Base-by-base conservation (phyloP, 2,329 filamentous ascomycete genomes). In the Nannizzia gypsea region DNA sequence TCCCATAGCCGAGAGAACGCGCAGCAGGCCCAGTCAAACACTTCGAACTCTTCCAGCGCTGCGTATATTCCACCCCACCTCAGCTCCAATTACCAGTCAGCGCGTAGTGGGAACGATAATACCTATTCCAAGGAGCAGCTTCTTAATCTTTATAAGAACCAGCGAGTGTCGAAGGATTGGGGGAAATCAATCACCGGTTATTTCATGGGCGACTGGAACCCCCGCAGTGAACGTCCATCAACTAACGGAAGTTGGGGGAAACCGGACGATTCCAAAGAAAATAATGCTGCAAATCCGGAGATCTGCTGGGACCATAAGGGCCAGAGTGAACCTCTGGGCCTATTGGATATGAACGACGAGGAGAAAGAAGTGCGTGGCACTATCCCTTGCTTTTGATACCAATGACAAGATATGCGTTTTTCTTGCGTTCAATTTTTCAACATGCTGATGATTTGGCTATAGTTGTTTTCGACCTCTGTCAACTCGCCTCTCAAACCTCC, bases 401-500 rank as follows among this genome's bases (percentile, higher is more conserved):
- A 24, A 1, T 5, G 20, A 48, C 20, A 44, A 22, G 58, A 57
- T 59, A 50, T 34, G 56, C 6, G 13, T 40, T 31, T 31, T 36
- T 36, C 9, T 36, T 36, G 31, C 31, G 9, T 36, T 36, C 8
- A 8, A 13, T 36, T 36, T 13, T 13, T 13, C 31, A 36, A 17
- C n/a, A 42, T 63, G 11, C 66, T 67, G 52, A 62, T 48, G 58
- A 17, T 42, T 56, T 62, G 60, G 62, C 65, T 70, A 63, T 72
- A 96, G 87, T 78, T 88, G 64, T 96, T 96, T 73, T 76, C 84
- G 57, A 83, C 82, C 57, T 93, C 95, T 64, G 90, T 99, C 70
- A 99, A 97, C 73, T 96, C 93, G 38, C 88, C 90, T 36, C 78
- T 96, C 66, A 97, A 97, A 74, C 87, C 89, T 6, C 88, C 89